These are phyloP conservation scores for Rubroboletus satanas DNA, from an alignment of 768 basidiomycete genomes.

Conservation along the genomic window DNA sequence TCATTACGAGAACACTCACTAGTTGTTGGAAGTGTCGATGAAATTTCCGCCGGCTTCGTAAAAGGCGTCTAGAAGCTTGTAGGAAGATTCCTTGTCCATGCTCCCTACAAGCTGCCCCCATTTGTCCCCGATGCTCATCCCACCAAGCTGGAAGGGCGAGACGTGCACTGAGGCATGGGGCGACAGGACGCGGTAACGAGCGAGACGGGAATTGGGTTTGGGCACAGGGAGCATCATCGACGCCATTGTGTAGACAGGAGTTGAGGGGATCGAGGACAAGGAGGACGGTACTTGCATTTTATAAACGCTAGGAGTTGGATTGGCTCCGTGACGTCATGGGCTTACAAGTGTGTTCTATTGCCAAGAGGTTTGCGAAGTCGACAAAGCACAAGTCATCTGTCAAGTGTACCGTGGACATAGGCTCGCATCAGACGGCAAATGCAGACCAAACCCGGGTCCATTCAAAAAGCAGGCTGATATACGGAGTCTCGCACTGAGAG, in stretches of 20 bases:
- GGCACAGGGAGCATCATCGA: conserved; percentile 14
- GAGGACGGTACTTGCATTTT: background rate
- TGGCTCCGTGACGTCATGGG: background rate
- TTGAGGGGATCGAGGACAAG: background rate
- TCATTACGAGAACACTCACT: conserved; percentile 23
- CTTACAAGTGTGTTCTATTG: background rate
- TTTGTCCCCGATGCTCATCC: conserved; percentile 43
- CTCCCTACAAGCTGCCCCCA: conserved; percentile 34
- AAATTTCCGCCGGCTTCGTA: conserved; percentile 46
- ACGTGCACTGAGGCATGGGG: conserved; percentile 43
- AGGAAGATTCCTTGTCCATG: conserved; percentile 40
- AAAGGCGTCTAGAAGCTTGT: conserved; percentile 46
- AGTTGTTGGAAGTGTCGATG: conserved; percentile 47
- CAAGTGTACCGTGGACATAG: no score
- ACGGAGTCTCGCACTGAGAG: background rate
- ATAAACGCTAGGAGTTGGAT: background rate
- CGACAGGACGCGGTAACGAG: conserved; percentile 37
- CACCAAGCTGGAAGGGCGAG: conserved; percentile 46
- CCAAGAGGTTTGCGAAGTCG: no score
- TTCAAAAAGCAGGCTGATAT: background rate
- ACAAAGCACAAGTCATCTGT: no score
- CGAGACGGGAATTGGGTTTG: conserved; percentile 32
- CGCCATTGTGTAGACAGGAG: conserved; percentile 1
- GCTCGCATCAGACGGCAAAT: no score
- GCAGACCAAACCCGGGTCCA: background rate